Percentiles rank a stretch among this genome's conserved stretches.
Conservation (phyloP, 2,329 filamentous ascomycete species). For the Alternaria sp. region DNA sequence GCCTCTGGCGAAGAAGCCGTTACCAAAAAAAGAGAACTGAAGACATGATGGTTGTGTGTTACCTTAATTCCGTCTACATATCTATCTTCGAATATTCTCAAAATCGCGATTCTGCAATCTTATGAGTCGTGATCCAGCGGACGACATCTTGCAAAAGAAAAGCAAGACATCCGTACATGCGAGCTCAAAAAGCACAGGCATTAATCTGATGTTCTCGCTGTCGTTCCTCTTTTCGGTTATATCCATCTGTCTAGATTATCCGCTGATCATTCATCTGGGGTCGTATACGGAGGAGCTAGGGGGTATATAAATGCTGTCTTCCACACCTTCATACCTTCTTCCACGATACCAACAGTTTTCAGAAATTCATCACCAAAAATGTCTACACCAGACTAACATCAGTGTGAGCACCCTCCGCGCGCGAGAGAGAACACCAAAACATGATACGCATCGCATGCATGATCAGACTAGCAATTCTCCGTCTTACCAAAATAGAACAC, state of each 20-base stretch:
- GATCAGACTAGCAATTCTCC: background rate
- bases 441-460: background rate
- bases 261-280: too few relatives aligned
- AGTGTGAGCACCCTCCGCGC: background rate
- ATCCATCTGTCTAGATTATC: too few relatives aligned
- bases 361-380: background rate
- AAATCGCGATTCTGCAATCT: background rate
- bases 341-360: too few relatives aligned
- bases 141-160: background rate
- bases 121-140: background rate
- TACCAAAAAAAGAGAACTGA: background rate
- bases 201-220: background rate
- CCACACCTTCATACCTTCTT: background rate
- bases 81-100: background rate
- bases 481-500: background rate
- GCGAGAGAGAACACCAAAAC: background rate
- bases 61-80: background rate
- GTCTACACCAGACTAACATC: background rate
- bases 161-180: background rate
- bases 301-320: background rate
- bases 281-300: too few relatives aligned
- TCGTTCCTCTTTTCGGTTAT: background rate
- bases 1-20: background rate
- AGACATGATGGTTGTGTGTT: too few relatives aligned
- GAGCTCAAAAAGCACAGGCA: background rate